These are phyloP conservation scores for Artemisia argyi DNA, from an alignment of 129 eudicot genomes.

Conservation along the genomic window DNA sequence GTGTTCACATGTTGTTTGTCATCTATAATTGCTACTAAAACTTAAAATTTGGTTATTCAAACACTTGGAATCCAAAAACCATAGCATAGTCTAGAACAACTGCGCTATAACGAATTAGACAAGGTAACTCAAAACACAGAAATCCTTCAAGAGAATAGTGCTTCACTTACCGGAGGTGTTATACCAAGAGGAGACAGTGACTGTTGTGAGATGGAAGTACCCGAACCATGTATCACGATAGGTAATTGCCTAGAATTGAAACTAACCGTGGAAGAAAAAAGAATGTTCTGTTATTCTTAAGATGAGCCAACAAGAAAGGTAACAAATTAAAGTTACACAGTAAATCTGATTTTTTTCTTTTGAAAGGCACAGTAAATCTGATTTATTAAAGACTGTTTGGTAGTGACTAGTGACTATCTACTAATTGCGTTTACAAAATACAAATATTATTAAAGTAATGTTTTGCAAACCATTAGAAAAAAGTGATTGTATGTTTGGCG, in stretches of 20 bases:
- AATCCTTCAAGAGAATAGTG: background rate
- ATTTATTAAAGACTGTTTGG: no score
- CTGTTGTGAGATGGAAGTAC: background rate
- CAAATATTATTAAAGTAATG: no score
- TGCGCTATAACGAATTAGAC: background rate
- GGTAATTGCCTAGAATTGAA: background rate
- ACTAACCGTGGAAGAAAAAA: background rate
- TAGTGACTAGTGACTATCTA: no score
- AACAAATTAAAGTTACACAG: background rate
- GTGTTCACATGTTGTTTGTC: background rate
- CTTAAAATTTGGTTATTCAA: background rate
- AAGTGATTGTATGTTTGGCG: no score
- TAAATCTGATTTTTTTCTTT: no score
- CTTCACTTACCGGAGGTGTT: constrained; percentile 12
- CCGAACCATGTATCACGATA: background rate
- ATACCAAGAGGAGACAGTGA: background rate
- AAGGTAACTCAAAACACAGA: constrained; percentile 1
- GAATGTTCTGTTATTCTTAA: background rate
- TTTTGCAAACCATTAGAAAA: no score
- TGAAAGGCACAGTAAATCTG: no score
- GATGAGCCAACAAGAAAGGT: background rate
- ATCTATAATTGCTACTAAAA: background rate
- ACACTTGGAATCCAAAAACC: background rate
- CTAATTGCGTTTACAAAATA: no score
- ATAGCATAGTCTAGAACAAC: background rate